Evolutionary conservation across 441 rosid species (phyloP), one percentile per base, ranked within the genome.

Genomic region (Metrosideros polymorpha): DNA sequence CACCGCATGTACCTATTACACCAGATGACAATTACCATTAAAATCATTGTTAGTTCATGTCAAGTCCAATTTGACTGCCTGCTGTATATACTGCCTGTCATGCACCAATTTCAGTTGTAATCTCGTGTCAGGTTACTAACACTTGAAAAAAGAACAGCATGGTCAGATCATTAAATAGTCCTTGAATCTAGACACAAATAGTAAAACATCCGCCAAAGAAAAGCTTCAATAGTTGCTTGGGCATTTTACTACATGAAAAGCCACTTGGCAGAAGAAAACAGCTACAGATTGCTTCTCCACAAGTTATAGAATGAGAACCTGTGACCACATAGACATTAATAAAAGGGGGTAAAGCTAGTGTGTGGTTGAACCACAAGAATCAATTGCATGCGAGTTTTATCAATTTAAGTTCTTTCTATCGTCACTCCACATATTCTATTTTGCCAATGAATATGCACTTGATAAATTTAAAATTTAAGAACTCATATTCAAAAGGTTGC

Each of bases 1-100:
- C 82, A 93, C 91, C 84, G 96, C 94, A 89, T 96, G 99, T 86
- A 96, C 94, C 99, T 98, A 92, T 51, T 51, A 63, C 57, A 86
- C 50, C 82, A 88, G 57, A 89, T 56, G 84, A 50, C 29, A 24
- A 91, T 86, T 63, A 9, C 47, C 47, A 66, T 22, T 66, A 66
- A 66, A 66, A 24, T 66, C 79, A 66, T 66, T 24, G 25, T 66
- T 66, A 66, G 79, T 6, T 39, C 47, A 66, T 35, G 47, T 66
- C 79, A 66, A 66, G 47, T 66, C n/a, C 79, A 35, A 66, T 35
- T 66, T 35, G 17, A 66, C 79, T 54, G 57, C 27, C 56, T 54
- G 56, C 47, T 66, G 45, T 66, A 66, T 22, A 35, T 42, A 2
- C 45, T 66, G 45, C 77, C 77, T 35, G 47, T 35, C 45, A 19